These are phyloP conservation scores for Lotmaria passim DNA, from an alignment of 208 protist genomes.

Conservation along the genomic window DNA sequence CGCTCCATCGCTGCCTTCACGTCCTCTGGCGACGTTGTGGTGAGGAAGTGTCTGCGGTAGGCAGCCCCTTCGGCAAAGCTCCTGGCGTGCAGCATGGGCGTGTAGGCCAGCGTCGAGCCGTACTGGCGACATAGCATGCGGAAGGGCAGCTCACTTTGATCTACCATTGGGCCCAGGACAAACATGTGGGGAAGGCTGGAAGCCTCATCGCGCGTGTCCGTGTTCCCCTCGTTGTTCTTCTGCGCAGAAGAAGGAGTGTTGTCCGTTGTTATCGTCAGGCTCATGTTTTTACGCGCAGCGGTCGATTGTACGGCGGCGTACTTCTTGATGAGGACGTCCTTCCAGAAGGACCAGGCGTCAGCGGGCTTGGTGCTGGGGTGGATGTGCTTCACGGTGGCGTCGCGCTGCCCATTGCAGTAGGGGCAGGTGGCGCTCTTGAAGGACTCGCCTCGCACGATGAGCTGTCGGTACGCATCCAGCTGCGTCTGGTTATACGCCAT, in stretches of 20 bases:
- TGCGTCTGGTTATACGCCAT: constrained; percentile 46
- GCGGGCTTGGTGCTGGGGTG: constrained; percentile 68
- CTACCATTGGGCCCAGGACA: constrained; percentile 93
- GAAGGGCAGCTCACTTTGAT: constrained; percentile 91
- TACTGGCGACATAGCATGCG: constrained; percentile 86
- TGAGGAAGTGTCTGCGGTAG: constrained; percentile 72
- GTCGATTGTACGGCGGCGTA: constrained; percentile 41
- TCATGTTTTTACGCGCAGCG: constrained; percentile 27
- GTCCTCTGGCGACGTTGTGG: constrained; percentile 37
- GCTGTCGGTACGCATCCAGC: constrained; percentile 35
- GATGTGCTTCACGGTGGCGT: constrained; percentile 65
- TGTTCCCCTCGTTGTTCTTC: neutral
- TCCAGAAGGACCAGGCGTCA: constrained; percentile 64
- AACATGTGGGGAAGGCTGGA: constrained; percentile 41
- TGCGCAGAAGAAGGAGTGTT: neutral
- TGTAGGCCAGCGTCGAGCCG: constrained; percentile 84
- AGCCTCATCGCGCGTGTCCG: neutral
- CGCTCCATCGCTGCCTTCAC: constrained; percentile 30
- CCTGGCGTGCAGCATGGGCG: constrained; percentile 89
- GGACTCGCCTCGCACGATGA: constrained; percentile 9
- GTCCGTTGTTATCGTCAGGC: neutral
- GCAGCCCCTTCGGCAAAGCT: constrained; percentile 53
- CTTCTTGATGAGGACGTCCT: constrained; percentile 60
- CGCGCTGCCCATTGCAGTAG: constrained; percentile 66
- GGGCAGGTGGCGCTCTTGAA: constrained; percentile 62